Evolutionary conservation across 257 asterid genomes (phyloP).

Genomic region (Gentiana macrophylla): DNA sequence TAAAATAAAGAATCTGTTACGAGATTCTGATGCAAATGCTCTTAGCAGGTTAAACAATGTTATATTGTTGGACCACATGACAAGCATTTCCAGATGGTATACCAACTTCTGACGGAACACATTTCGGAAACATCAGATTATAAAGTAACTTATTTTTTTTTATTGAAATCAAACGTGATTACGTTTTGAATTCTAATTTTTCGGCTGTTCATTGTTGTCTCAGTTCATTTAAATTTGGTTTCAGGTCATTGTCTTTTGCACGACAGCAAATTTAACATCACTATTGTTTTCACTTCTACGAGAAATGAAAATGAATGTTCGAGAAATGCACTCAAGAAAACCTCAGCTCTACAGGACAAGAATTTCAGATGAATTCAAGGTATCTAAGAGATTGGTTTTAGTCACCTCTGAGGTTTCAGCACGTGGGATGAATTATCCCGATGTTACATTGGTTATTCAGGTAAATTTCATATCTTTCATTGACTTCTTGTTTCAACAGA

Average conservation of each 20-base stretch:
- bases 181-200: not conserved
- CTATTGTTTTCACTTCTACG: conserved; percentile 67
- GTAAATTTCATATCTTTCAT: conserved; percentile 15
- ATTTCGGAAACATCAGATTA: conserved; percentile 57
- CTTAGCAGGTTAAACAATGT: conserved; percentile 67
- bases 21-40: conserved; percentile 11
- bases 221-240: conserved; percentile 10
- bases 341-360: conserved; percentile 69
- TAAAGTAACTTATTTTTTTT: conserved; percentile 41
- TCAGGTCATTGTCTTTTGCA: conserved; percentile 82
- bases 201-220: conserved; percentile 4
- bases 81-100: conserved; percentile 55
- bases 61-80: conserved; percentile 68
- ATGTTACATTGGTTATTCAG: conserved; percentile 85
- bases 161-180: not conserved
- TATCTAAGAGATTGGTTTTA: conserved; percentile 52
- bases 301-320: conserved; percentile 67
- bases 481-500: no score
- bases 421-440: conserved; percentile 91
- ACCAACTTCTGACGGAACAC: conserved; percentile 62
- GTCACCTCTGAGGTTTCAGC: conserved; percentile 75
- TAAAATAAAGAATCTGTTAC: no score
- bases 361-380: conserved; percentile 79
- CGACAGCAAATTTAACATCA: conserved; percentile 77
- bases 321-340: conserved; percentile 76